phyloP scores from a whole-genome alignment of 305 asterid genomes.

The Plantago coronopus region DNA sequence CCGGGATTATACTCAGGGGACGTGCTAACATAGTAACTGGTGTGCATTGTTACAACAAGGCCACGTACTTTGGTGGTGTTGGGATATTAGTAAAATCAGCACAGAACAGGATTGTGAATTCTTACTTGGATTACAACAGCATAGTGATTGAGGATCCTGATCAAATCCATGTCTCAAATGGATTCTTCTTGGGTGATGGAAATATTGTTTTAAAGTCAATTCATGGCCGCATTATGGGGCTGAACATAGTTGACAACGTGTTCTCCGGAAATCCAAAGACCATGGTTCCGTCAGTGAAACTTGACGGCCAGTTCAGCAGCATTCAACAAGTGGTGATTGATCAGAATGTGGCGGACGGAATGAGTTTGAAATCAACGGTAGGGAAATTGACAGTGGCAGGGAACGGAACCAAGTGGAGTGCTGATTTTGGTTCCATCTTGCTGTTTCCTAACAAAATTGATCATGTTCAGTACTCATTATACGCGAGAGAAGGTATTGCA shows the following conservation, averaged over 20 bases:
- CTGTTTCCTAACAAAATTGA: constrained; percentile 48
- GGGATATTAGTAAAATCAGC: constrained; percentile 51
- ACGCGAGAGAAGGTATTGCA: constrained; percentile 19
- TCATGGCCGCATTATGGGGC: constrained; percentile 37
- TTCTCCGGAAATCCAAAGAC: constrained; percentile 36
- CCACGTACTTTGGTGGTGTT: constrained; percentile 46
- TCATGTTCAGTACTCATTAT: constrained; percentile 44
- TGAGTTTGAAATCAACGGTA: constrained; percentile 49
- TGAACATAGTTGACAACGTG: constrained; percentile 40
- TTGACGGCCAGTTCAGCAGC: constrained; percentile 38
- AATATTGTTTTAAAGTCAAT: constrained; percentile 46
- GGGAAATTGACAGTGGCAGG: constrained; percentile 41
- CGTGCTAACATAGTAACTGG: constrained; percentile 48
- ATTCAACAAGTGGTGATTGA: constrained; percentile 50
- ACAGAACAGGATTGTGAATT: constrained; percentile 38
- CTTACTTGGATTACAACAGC: constrained; percentile 50
- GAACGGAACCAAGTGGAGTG: constrained; percentile 51
- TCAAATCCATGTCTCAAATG: constrained; percentile 38
- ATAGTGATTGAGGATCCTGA: constrained; percentile 54
- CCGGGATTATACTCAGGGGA: constrained; percentile 42
- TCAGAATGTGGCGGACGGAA: constrained; percentile 45
- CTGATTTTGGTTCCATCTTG: constrained; percentile 40
- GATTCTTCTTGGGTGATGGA: constrained; percentile 51
- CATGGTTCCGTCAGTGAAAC: constrained; percentile 32
- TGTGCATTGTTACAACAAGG: constrained; percentile 68